These are phyloP conservation scores for Cladosporium colombiae DNA, from an alignment of 2,329 filamentous ascomycete genomes.

Conservation along the genomic window DNA sequence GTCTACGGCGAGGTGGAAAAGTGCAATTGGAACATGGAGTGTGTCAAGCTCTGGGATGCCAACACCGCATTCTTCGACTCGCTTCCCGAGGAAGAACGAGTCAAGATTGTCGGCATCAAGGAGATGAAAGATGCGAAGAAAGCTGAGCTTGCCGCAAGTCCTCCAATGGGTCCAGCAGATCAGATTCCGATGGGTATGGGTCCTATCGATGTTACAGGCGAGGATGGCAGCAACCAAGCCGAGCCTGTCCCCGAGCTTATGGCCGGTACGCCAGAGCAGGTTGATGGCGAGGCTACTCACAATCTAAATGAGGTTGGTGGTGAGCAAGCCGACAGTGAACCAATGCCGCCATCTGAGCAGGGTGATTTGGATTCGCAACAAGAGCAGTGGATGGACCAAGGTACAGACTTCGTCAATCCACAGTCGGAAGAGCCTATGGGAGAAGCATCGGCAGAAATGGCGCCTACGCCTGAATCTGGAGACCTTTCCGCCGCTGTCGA, in stretches of 20 bases:
- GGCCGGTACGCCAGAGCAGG: background rate
- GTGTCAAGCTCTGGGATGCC: conserved; percentile 65
- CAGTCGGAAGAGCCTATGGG: background rate
- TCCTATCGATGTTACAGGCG: background rate
- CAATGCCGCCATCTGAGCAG: background rate
- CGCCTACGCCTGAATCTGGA: background rate
- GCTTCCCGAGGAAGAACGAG: conserved; percentile 58
- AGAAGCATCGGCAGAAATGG: background rate
- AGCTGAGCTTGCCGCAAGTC: background rate
- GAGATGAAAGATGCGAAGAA: background rate
- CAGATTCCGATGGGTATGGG: background rate
- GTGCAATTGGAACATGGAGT: conserved; percentile 69
- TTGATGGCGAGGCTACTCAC: background rate
- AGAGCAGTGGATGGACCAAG: background rate
- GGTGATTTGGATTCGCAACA: background rate
- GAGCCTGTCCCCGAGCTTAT: background rate
- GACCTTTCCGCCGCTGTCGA: background rate
- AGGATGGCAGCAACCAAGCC: background rate
- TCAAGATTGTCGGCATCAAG: background rate
- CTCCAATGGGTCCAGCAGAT: background rate
- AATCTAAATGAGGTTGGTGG: background rate
- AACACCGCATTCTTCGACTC: conserved; percentile 62
- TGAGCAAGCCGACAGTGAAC: background rate
- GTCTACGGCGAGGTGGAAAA: conserved; percentile 69
- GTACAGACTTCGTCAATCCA: background rate